These are phyloP conservation scores for Nitzschia putrida DNA, from an alignment of 108 stramenopile genomes.

Conservation along the genomic window DNA sequence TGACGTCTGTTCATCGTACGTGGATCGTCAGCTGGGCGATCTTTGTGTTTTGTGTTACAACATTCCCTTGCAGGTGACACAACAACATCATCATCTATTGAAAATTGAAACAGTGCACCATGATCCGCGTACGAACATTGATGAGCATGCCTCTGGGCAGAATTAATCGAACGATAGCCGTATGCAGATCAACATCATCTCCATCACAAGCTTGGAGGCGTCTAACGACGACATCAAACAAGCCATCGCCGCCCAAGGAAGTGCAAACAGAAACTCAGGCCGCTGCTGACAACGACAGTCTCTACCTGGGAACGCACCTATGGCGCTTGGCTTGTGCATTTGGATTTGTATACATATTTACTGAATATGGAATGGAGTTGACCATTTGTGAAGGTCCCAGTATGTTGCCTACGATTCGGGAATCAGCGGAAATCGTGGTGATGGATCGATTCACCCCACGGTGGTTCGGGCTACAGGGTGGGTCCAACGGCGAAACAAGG, in stretches of 20 bases:
- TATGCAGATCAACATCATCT: background rate
- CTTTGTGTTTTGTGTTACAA: no score
- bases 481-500: slow-evolving; percentile 40
- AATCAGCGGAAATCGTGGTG: slow-evolving; percentile 65
- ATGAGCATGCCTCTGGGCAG: no score
- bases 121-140: no score
- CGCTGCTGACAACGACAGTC: background rate
- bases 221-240: no score
- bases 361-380: slow-evolving; percentile 79
- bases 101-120: no score
- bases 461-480: slow-evolving; percentile 58
- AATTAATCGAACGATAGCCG: no score
- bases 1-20: no score
- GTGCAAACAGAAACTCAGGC: background rate
- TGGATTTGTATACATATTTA: slow-evolving; percentile 61
- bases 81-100: no score
- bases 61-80: no score
- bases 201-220: background rate
- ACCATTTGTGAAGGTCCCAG: slow-evolving; percentile 87
- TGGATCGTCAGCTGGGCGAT: no score
- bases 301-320: slow-evolving; percentile 15
- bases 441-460: slow-evolving; percentile 78
- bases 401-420: slow-evolving; percentile 88
- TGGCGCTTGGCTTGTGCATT: slow-evolving; percentile 37
- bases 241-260: no score